Percentiles rank a stretch among this genome's conserved stretches.
Conservation (phyloP, 208 protist species). For the Acanthamoeba healyi region DNA sequence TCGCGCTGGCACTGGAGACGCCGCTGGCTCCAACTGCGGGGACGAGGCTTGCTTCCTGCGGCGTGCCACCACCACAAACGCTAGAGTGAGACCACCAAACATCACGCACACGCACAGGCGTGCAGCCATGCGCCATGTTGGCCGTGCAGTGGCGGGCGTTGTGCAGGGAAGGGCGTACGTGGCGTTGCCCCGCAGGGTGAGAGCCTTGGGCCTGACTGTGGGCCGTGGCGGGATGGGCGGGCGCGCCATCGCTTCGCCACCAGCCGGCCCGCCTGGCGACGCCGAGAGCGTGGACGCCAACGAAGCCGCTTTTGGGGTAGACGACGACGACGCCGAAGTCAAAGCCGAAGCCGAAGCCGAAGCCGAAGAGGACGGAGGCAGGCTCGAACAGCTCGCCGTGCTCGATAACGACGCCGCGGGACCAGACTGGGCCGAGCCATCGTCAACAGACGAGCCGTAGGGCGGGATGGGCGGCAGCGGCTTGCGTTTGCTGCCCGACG, state of each 20-base stretch:
- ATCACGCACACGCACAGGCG: too few relatives aligned
- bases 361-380: too few relatives aligned
- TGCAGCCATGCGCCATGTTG: too few relatives aligned
- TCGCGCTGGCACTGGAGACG: not conserved
- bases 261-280: not conserved
- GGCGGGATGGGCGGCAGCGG: slow-evolving; percentile 6
- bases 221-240: slow-evolving; percentile 3
- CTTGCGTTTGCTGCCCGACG: not conserved
- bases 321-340: not conserved
- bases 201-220: not conserved
- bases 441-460: not conserved
- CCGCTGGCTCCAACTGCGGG: not conserved
- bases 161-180: not conserved
- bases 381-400: not conserved
- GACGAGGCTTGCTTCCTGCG: not conserved
- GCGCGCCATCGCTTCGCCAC: not conserved
- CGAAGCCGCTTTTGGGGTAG: not conserved
- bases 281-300: not conserved
- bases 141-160: not conserved
- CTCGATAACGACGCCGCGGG: not conserved
- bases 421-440: not conserved
- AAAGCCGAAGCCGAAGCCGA: too few relatives aligned
- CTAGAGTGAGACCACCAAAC: too few relatives aligned
- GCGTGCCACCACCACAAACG: too few relatives aligned
- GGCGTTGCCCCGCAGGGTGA: not conserved